phyloP scores from a whole-genome alignment of 2,329 filamentous ascomycete species.

The Venturia carpophila region DNA sequence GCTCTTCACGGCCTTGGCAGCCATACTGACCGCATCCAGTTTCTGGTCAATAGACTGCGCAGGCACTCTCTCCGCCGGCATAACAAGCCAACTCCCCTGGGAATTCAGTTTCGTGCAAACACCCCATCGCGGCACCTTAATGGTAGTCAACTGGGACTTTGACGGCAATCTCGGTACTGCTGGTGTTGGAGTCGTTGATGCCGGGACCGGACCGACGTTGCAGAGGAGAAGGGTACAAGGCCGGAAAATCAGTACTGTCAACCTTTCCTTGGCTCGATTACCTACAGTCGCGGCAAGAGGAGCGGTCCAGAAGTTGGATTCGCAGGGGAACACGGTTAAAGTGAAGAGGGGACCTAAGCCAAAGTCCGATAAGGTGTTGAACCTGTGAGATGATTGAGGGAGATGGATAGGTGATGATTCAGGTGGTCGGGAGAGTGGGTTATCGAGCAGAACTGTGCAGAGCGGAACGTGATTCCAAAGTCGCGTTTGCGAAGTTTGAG shows the following conservation, averaged over 20 bases:
- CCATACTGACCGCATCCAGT: not conserved
- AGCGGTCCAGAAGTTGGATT: not conserved
- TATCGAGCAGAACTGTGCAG: not conserved
- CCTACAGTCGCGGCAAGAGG: too few relatives aligned
- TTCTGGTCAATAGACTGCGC: slow-evolving; percentile 16
- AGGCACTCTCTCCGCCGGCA: slow-evolving; percentile 14
- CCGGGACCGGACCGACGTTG: not conserved
- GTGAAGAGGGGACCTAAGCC: not conserved
- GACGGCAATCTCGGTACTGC: not conserved
- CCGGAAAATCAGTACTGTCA: not conserved
- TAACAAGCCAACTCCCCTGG: not conserved
- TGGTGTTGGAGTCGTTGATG: not conserved
- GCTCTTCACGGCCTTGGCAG: not conserved
- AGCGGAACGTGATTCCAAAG: not conserved
- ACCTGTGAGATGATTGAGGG: not conserved
- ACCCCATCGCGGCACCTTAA: not conserved
- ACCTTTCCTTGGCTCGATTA: not conserved
- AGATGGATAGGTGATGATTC: too few relatives aligned
- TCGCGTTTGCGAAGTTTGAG: not conserved
- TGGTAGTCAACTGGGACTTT: not conserved
- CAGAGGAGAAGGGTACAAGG: not conserved
- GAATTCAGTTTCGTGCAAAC: slow-evolving; percentile 11
- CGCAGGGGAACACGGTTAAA: not conserved
- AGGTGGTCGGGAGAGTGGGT: too few relatives aligned
- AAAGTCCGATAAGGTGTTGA: not conserved